Base-by-base conservation (phyloP, 345 rosid genomes). In the Turnera subulata region DNA sequence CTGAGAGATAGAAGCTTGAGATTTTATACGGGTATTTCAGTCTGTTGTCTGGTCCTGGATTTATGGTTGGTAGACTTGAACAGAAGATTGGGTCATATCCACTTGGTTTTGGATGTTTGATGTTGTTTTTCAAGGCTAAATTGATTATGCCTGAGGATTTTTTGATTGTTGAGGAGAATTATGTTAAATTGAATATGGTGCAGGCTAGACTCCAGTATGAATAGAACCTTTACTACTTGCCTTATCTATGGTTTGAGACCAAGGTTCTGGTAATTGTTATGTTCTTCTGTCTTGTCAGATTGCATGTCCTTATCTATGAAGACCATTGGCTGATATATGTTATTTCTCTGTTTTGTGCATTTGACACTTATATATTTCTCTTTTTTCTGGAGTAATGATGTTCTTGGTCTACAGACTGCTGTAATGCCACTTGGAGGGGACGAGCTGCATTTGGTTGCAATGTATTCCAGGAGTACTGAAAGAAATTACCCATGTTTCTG, bases 401-500 rank as follows among this genome's bases (percentile, higher is more conserved):
- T 19, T 62, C 46, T 58, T 72, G 56, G 61, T 68, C 58, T 75
- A 60, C 79, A 92, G 98, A 92, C 97, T 71, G 98, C 98, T 50
- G 89, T 92, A 40, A 70, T 92, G 86, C 78, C 70, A 23, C 51
- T 83, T 4, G 91, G 96, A 70, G 79, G 57, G 20, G 87, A 76
- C 71, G 99, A 93, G 80, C 89, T 93, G 51, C 99, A 93, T 82
- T 76, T 93, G 78, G 96, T 93, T 78, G 94, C 99, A 14, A 85
- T 93, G 94, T 70, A 55, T 67, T 79, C 94, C 29, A 79, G 82
- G 58, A 64, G 73, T 56, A 71, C 62, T 39, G 84, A 75, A 33
- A 73, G 69, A 43, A 68, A 71, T 37, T 64, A 76, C 54, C 88
- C 97, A 48, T 89, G 85, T 76, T 93, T 93, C 79, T 93, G 97